A percentile compares a stretch with the other conserved stretches of the same genome.
phyloP scores from a whole-genome alignment of 306 rosid genomes.

The Malus fusca region DNA sequence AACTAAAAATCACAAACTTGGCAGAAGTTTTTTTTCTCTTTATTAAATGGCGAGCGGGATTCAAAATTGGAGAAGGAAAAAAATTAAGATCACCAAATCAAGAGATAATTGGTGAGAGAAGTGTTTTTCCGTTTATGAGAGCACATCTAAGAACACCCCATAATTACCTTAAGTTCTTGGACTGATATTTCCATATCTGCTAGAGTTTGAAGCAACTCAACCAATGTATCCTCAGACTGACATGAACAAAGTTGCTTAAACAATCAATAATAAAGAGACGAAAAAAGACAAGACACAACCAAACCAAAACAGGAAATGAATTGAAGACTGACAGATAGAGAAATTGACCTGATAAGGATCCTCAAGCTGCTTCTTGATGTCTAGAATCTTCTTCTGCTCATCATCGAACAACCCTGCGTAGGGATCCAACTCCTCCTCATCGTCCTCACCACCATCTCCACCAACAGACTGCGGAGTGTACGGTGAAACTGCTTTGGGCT shows the following conservation, averaged over 20 bases:
- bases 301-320: not conserved
- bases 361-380: slow-evolving; percentile 79
- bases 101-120: not conserved
- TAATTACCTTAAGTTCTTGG: slow-evolving; percentile 70
- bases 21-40: not conserved
- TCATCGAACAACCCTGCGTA: slow-evolving; percentile 70
- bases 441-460: slow-evolving; percentile 32
- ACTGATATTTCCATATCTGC: slow-evolving; percentile 96
- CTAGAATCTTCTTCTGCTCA: slow-evolving; percentile 78
- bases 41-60: not conserved
- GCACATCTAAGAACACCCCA: not conserved
- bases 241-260: not conserved
- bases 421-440: slow-evolving; percentile 45
- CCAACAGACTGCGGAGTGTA: slow-evolving; percentile 55
- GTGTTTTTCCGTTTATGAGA: not conserved
- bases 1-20: not conserved
- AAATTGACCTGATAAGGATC: slow-evolving; percentile 57
- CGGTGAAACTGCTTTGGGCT: slow-evolving; percentile 36
- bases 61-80: not conserved
- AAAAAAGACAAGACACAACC: not conserved
- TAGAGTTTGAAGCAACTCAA: slow-evolving; percentile 74
- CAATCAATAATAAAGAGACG: not conserved
- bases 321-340: not conserved
- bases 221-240: slow-evolving; percentile 69
- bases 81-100: not conserved